phyloP scores from a whole-genome alignment of 2,329 filamentous ascomycete species.

The Exophiala bonariae region DNA sequence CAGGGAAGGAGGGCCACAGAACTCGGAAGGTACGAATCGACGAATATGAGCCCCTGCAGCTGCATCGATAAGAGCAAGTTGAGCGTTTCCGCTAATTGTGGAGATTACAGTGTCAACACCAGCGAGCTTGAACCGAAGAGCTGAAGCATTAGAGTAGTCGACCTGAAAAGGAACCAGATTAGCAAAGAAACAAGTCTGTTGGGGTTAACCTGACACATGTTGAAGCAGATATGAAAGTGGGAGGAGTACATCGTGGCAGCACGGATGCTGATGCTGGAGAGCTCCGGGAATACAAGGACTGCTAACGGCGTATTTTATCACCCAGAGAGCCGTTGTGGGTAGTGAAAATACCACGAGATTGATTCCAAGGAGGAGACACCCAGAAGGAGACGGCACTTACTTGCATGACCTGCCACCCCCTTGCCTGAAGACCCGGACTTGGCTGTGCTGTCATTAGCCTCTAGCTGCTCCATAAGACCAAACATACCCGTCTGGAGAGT shows the following conservation, averaged over 20 bases:
- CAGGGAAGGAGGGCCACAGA: slow-evolving; percentile 63
- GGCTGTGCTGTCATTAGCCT: slow-evolving; percentile 28
- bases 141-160: slow-evolving; percentile 62
- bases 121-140: slow-evolving; percentile 65
- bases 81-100: slow-evolving; percentile 65
- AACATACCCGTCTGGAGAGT: slow-evolving; percentile 56
- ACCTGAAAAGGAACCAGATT: slow-evolving; percentile 39
- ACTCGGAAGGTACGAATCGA: slow-evolving; percentile 73
- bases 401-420: slow-evolving; percentile 63
- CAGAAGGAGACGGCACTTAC: slow-evolving; percentile 5
- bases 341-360: no score
- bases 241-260: no score
- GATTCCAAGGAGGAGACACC: no score
- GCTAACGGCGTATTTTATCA: no score
- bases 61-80: slow-evolving; percentile 71
- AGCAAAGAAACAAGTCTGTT: no score
- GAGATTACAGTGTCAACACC: slow-evolving; percentile 76
- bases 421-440: slow-evolving; percentile 37
- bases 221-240: not conserved
- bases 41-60: slow-evolving; percentile 64
- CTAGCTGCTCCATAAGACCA: not conserved
- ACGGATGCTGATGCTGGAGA: no score
- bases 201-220: not conserved
- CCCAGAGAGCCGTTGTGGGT: no score
- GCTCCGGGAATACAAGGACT: no score